These are phyloP conservation scores for Gynandropsis gynandra DNA, from an alignment of 345 rosid species.

Conservation along the genomic window DNA sequence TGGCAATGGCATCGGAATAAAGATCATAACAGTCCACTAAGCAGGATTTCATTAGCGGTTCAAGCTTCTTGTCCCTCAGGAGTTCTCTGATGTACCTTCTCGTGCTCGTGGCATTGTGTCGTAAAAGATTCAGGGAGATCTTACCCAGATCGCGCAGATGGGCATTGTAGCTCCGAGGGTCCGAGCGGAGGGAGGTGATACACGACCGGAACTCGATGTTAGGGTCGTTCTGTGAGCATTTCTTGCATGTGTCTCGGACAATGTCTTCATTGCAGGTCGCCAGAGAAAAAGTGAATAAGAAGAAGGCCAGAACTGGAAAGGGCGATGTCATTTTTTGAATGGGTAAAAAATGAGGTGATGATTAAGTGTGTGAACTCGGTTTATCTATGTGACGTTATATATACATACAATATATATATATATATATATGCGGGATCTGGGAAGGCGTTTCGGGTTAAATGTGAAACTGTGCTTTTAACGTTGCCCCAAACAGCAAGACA, in stretches of 20 bases:
- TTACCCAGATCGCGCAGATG: constrained; percentile 39
- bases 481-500: too few species aligned
- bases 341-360: too few species aligned
- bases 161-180: constrained; percentile 24
- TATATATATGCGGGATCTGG: too few species aligned
- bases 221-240: constrained; percentile 29
- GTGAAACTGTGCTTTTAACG: too few species aligned
- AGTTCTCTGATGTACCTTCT: constrained; percentile 27
- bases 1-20: constrained; percentile 39
- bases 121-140: constrained; percentile 37
- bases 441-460: too few species aligned
- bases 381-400: too few species aligned
- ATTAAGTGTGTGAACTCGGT: too few species aligned
- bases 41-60: constrained; percentile 26
- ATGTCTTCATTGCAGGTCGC: constrained; percentile 16
- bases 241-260: constrained; percentile 42
- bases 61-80: constrained; percentile 27
- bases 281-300: constrained; percentile 6
- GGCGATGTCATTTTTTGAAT: not conserved
- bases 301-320: not conserved
- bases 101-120: constrained; percentile 33
- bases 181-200: constrained; percentile 32
- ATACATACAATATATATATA: too few species aligned
- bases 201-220: constrained; percentile 45
- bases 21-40: constrained; percentile 46